Percentiles rank a stretch among this genome's conserved stretches.
phyloP scores from a whole-genome alignment of 495 filamentous ascomycete species.

The Saxophila tyrrhenica region DNA sequence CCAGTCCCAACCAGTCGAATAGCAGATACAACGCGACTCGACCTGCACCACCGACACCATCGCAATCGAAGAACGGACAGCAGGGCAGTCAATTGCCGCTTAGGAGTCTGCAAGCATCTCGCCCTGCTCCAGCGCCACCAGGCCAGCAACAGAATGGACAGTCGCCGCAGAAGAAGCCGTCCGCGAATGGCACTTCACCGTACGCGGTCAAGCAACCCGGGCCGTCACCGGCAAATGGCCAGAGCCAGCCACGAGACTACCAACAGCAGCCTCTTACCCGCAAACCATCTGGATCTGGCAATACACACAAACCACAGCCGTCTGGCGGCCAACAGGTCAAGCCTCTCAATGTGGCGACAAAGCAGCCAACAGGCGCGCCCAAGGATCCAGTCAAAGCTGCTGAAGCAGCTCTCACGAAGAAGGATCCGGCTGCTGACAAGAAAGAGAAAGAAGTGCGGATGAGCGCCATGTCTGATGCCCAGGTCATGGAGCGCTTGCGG shows the following conservation, averaged over 20 bases:
- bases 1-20: constrained; percentile 24
- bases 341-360: constrained; percentile 79
- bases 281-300: constrained; percentile 17
- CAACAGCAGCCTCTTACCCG: constrained; percentile 13
- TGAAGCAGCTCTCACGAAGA: constrained; percentile 72
- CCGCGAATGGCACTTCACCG: constrained; percentile 11
- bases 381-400: constrained; percentile 30
- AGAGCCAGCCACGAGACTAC: constrained; percentile 9
- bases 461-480: constrained; percentile 91
- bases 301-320: constrained; percentile 1
- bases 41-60: constrained; percentile 51
- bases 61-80: constrained; percentile 35
- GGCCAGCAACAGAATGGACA: constrained; percentile 27
- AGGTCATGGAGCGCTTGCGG: constrained; percentile 90
- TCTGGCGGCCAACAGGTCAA: constrained; percentile 46
- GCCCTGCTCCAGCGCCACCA: constrained; percentile 48
- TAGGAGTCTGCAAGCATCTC: constrained; percentile 41
- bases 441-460: constrained; percentile 87
- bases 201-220: constrained; percentile 9
- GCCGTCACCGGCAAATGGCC: constrained; percentile 7
- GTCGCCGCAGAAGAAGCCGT: constrained; percentile 14
- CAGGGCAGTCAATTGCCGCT: constrained; percentile 32
- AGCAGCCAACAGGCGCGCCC: constrained; percentile 46
- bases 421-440: constrained; percentile 61
- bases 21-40: constrained; percentile 71